phyloP scores from a whole-genome alignment of 805 yeast species.

The Metschnikowia proteae region DNA sequence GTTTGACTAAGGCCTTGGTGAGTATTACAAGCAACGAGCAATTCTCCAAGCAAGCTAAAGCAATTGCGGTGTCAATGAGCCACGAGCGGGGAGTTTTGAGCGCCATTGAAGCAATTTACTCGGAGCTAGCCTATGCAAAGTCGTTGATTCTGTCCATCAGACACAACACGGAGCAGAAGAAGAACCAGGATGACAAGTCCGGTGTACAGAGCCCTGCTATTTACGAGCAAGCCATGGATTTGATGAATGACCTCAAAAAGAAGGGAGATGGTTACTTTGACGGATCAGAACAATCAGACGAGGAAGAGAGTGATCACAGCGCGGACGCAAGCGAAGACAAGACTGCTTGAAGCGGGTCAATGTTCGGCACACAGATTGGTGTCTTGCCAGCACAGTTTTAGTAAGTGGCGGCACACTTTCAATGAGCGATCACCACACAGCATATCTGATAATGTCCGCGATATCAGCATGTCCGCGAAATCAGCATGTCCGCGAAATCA shows the following conservation, averaged over 20 bases:
- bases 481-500: too few relatives aligned
- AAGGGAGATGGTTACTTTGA: slow-evolving; percentile 4
- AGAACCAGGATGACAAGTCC: slow-evolving; percentile 19
- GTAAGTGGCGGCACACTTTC: too few relatives aligned
- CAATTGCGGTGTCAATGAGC: slow-evolving; percentile 58
- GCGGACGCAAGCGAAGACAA: not conserved
- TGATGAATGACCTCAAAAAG: slow-evolving; percentile 10
- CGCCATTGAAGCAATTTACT: slow-evolving; percentile 77
- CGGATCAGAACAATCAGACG: slow-evolving; percentile 4
- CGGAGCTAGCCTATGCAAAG: slow-evolving; percentile 72
- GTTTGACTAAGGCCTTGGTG: slow-evolving; percentile 63
- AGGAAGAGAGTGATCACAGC: slow-evolving; percentile 1
- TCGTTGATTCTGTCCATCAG: slow-evolving; percentile 49
- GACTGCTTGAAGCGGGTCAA: not conserved
- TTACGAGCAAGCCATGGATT: slow-evolving; percentile 16
- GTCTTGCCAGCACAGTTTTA: too few relatives aligned
- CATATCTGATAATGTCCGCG: too few relatives aligned
- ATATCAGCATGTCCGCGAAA: too few relatives aligned
- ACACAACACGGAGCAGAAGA: slow-evolving; percentile 27
- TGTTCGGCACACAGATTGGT: too few relatives aligned
- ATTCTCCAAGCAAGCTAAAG: slow-evolving; percentile 63
- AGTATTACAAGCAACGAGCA: slow-evolving; percentile 64
- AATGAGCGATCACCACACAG: too few relatives aligned
- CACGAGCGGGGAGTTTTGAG: slow-evolving; percentile 75
- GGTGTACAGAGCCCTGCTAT: slow-evolving; percentile 28